Evolutionary conservation across 805 yeast genomes (phyloP), one percentile per base, ranked within the genome.

Genomic region (Ascoidea rubescens): DNA sequence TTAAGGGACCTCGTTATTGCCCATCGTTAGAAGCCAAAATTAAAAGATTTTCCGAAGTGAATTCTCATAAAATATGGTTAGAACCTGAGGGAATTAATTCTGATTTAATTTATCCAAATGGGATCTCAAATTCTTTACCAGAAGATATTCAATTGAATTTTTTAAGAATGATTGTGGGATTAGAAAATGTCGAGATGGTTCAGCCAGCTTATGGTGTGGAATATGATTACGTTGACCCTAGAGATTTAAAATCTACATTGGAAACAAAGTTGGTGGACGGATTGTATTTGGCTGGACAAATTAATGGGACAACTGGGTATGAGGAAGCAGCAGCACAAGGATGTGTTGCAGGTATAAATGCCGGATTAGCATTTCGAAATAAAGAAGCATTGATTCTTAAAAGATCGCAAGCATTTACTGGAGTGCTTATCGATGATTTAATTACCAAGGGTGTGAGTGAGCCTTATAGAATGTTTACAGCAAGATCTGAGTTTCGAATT

Each of bases 181-280:
- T 95, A 50, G 96, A 87, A 59, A 80, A 86, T 57, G 96, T 85
- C 0, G 71, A 68, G n/a, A 87, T 93, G 86, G 63, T 84, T 10
- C 96, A 90, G 62, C 96, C 97, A 0, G 99, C 97, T 0, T 93
- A 93, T 63, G 99, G 99, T n/a, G 99, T 93, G 1, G 99, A 93
- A 66, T 93, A 93, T 63, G 99, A 93, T 62, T 93, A 87, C 64
- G 83, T 93, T 32, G 96, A 93, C 62, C 99, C 99, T 2, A 74
- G 96, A 57, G 96, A 90, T 61, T 71, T 93, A 52, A 73, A 74
- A 51, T 75, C 72, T 48, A 85, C 95, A 0, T 67, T 93, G 48
- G 96, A 91, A 62, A 87, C 98, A 0, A 89, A 87, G 60, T 65
- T 76, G 4, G 79, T 93, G 2, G 67, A 73, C 8, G 97, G 97